phyloP scores from a whole-genome alignment of 306 rosid genomes.

The Dryas alaskensis region DNA sequence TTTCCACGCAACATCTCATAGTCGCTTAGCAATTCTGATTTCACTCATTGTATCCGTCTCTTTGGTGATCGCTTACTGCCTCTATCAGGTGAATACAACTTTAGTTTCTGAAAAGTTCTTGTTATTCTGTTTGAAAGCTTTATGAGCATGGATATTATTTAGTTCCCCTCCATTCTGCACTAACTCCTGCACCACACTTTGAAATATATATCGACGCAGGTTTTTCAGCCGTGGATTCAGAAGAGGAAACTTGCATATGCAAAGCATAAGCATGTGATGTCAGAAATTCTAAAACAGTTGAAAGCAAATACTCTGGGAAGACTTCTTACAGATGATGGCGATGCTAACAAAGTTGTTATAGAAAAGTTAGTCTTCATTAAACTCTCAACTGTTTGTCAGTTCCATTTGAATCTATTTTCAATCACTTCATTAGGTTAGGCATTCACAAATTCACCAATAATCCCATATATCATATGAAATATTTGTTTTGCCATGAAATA shows the following conservation, averaged over 20 bases:
- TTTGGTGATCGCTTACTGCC: constrained; percentile 20
- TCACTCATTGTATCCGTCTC: constrained; percentile 9
- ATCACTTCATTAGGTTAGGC: background rate
- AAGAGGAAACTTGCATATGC: constrained; percentile 37
- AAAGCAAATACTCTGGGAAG: constrained; percentile 25
- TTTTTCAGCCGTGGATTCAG: constrained; percentile 49
- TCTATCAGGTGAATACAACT: constrained; percentile 18
- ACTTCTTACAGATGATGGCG: constrained; percentile 38
- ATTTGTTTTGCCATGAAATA: background rate
- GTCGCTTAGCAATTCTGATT: constrained; percentile 10
- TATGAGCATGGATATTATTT: background rate
- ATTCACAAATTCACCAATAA: background rate
- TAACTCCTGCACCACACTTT: background rate
- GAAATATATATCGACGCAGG: constrained; percentile 10
- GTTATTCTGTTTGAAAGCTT: background rate
- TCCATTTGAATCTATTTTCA: background rate
- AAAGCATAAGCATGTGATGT: constrained; percentile 42
- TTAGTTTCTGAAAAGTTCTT: background rate
- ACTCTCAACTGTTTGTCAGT: background rate
- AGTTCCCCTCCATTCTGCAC: background rate
- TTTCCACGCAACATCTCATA: constrained; percentile 2
- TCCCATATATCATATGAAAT: background rate
- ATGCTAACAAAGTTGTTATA: constrained; percentile 33
- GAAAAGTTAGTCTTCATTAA: constrained; percentile 26
- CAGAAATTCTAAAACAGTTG: constrained; percentile 37